These are phyloP conservation scores for Laguncularia racemosa DNA, from an alignment of 345 rosid genomes.

Conservation along the genomic window DNA sequence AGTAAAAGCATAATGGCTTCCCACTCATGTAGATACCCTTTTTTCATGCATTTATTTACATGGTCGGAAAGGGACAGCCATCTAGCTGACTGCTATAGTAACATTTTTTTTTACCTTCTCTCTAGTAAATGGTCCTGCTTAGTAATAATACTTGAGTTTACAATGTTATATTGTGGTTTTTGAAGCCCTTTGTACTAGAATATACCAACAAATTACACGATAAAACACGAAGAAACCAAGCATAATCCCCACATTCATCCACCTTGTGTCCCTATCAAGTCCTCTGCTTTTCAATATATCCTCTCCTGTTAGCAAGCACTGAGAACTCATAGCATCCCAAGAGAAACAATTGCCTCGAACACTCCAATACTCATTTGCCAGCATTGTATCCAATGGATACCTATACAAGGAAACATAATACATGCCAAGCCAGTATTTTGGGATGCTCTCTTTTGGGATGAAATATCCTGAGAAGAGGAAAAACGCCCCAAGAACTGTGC, in stretches of 20 bases:
- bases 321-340: conserved; percentile 16
- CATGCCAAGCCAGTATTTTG: conserved; percentile 86
- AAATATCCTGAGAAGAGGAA: conserved; percentile 89
- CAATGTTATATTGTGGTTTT: conserved; percentile 38
- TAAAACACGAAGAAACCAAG: conserved; percentile 75
- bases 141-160: no score
- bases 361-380: conserved; percentile 84
- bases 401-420: conserved; percentile 76
- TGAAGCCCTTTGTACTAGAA: conserved; percentile 61
- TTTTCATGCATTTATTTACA: no score
- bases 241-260: conserved; percentile 84
- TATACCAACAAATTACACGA: conserved; percentile 73
- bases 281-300: conserved; percentile 73
- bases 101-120: no score
- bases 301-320: conserved; percentile 56
- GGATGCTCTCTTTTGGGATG: conserved; percentile 81
- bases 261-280: conserved; percentile 54
- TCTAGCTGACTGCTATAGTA: no score
- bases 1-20: no score
- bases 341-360: conserved; percentile 52
- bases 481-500: conserved; percentile 79
- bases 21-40: no score
- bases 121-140: no score
- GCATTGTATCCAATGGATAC: conserved; percentile 71
- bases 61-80: no score